phyloP scores from a whole-genome alignment of 2,329 filamentous ascomycete species.

The Hypocreales sp. region DNA sequence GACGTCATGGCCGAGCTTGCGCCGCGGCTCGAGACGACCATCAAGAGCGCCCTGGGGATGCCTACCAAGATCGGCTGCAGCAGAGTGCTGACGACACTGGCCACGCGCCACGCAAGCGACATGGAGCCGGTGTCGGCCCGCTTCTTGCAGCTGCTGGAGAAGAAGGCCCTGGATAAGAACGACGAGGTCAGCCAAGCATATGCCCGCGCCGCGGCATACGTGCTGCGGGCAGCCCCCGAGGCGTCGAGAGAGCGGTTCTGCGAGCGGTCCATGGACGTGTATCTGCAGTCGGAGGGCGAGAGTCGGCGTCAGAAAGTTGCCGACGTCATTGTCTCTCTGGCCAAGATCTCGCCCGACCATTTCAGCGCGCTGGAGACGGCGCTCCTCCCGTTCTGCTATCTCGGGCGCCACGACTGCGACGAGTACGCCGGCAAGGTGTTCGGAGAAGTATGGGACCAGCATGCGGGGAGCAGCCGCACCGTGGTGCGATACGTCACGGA shows the following conservation, averaged over 20 bases:
- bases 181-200: slow-evolving; percentile 87
- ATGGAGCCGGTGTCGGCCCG: slow-evolving; percentile 61
- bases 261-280: slow-evolving; percentile 46
- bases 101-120: slow-evolving; percentile 60
- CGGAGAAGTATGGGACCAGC: slow-evolving; percentile 74
- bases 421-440: slow-evolving; percentile 69
- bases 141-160: slow-evolving; percentile 65
- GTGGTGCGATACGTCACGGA: slow-evolving; percentile 75
- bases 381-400: slow-evolving; percentile 74
- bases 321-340: slow-evolving; percentile 69
- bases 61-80: slow-evolving; percentile 89
- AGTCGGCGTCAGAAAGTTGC: slow-evolving; percentile 58
- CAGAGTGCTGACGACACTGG: slow-evolving; percentile 69
- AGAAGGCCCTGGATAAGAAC: slow-evolving; percentile 77
- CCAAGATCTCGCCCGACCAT: slow-evolving; percentile 77
- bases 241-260: slow-evolving; percentile 35
- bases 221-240: slow-evolving; percentile 46
- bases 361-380: slow-evolving; percentile 63
- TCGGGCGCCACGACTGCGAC: slow-evolving; percentile 74
- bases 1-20: slow-evolving; percentile 61
- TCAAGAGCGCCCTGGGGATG: slow-evolving; percentile 78
- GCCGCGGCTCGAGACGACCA: slow-evolving; percentile 56
- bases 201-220: slow-evolving; percentile 71
- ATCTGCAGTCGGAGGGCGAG: slow-evolving; percentile 71
- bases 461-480: slow-evolving; percentile 70